These are phyloP conservation scores for Oryza australiensis DNA, from an alignment of 176 grass and related monocot species.

Conservation along the genomic window DNA sequence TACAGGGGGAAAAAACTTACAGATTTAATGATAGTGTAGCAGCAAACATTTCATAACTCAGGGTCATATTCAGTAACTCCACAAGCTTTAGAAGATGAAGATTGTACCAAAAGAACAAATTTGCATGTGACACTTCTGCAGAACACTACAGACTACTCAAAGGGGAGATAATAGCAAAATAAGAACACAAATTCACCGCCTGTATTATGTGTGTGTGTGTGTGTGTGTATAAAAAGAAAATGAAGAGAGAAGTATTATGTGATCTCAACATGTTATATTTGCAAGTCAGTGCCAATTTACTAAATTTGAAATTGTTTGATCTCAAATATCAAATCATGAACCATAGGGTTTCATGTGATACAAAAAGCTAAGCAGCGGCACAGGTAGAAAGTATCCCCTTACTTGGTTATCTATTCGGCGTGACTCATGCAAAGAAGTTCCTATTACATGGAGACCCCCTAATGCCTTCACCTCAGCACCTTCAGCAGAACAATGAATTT, in stretches of 20 bases:
- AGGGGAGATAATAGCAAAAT: not conserved
- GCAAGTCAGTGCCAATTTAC: conserved; percentile 12
- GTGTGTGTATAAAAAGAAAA: not conserved
- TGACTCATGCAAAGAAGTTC: conserved; percentile 94
- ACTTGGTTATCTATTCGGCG: conserved; percentile 98
- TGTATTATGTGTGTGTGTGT: too few species aligned
- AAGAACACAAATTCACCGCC: not conserved
- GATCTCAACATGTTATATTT: conserved; percentile 3
- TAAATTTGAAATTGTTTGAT: conserved; percentile 17
- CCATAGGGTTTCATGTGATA: not conserved
- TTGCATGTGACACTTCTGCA: not conserved
- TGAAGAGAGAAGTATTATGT: not conserved
- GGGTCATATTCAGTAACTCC: conserved; percentile 1
- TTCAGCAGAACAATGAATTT: conserved; percentile 77
- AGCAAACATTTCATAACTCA: not conserved
- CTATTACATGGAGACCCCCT: conserved; percentile 97
- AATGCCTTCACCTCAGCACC: conserved; percentile 84
- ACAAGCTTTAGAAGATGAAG: not conserved
- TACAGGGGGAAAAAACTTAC: conserved; percentile 30
- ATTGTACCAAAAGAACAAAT: conserved; percentile 6
- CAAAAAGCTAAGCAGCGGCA: conserved; percentile 15
- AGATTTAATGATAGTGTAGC: conserved; percentile 11
- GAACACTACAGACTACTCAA: not conserved
- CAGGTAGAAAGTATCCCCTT: conserved; percentile 20
- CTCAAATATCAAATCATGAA: conserved; percentile 1